Evolutionary conservation across 257 asterid genomes (phyloP).

Genomic region (Gardenia jasminoides): DNA sequence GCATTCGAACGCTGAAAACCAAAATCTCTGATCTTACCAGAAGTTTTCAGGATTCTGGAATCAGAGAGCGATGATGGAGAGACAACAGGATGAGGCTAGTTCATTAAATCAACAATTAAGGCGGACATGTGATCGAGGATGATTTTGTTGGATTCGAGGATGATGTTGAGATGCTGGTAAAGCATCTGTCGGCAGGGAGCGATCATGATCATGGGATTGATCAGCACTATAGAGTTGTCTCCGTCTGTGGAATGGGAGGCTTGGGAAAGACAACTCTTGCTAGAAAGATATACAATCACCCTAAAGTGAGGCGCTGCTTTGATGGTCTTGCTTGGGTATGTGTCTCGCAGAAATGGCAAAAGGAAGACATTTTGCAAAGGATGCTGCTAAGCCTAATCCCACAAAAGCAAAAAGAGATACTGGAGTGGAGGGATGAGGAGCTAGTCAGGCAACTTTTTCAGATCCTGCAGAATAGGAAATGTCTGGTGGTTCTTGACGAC

Average conservation of each 20-base stretch:
- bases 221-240: neutral
- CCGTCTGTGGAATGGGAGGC: neutral
- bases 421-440: neutral
- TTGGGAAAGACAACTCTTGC: constrained; percentile 44
- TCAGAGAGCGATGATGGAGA: neutral
- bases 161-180: neutral
- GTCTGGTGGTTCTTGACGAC: constrained; percentile 24
- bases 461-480: neutral
- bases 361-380: neutral
- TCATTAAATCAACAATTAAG: neutral
- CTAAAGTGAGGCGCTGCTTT: constrained; percentile 31
- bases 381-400: neutral
- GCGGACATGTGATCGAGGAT: neutral
- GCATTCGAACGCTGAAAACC: neutral
- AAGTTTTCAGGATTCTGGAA: constrained; percentile 5
- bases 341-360: constrained; percentile 33
- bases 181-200: neutral
- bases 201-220: too few relatives aligned
- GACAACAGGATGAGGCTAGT: neutral
- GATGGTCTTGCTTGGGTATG: constrained; percentile 36
- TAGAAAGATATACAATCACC: constrained; percentile 29
- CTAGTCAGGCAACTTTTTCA: constrained; percentile 3
- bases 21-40: neutral
- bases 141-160: neutral
- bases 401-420: neutral